phyloP scores from a whole-genome alignment of 202 grass and related monocot species.

The Saccharum hybrid region DNA sequence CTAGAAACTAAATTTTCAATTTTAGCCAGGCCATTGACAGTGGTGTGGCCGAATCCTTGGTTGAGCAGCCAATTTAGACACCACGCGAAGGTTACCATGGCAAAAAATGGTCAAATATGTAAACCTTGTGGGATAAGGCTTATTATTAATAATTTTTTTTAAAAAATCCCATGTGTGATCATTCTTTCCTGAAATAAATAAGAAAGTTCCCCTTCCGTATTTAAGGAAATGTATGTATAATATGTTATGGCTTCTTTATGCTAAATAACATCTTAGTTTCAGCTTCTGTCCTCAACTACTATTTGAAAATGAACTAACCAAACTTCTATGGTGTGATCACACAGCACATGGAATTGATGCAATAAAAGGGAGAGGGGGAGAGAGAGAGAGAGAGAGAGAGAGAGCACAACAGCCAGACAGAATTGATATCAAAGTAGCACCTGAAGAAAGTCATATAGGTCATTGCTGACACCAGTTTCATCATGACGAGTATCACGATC shows the following conservation, averaged over 20 bases:
- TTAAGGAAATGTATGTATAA: neutral
- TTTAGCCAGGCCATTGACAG: neutral
- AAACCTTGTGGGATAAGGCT: neutral
- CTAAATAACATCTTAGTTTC: neutral
- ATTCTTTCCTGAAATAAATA: constrained; percentile 22
- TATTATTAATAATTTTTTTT: neutral
- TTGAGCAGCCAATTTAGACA: neutral
- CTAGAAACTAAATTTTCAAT: neutral
- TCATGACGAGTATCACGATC: constrained; percentile 78
- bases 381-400: no score
- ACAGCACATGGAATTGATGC: neutral
- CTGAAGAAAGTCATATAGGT: constrained; percentile 87
- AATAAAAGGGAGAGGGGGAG: no score
- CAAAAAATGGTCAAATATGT: neutral
- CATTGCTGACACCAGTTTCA: constrained; percentile 79
- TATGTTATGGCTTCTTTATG: no score
- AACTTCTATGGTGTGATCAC: neutral
- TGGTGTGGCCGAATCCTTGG: neutral
- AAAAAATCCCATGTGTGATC: neutral
- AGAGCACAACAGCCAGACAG: neutral
- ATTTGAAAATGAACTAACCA: neutral
- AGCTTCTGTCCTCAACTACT: neutral
- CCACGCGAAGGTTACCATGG: neutral
- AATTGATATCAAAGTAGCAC: constrained; percentile 30
- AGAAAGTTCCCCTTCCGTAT: neutral